Evolutionary conservation across 2,329 filamentous ascomycete species (phyloP).

Genomic region (Scleromitrula shiraiana): DNA sequence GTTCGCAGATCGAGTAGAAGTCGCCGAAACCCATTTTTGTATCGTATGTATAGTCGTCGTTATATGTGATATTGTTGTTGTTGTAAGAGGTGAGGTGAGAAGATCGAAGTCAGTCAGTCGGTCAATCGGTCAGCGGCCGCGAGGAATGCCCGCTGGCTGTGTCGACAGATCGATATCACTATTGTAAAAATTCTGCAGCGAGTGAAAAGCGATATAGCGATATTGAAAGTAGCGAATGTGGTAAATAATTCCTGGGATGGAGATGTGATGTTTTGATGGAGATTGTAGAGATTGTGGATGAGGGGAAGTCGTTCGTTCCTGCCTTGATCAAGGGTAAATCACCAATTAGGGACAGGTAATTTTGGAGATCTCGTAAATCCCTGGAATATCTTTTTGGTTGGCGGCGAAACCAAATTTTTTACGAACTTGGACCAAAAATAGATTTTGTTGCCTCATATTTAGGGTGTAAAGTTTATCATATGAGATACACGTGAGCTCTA

Average conservation of each 20-base stretch:
- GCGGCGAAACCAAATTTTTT: conserved; percentile 8
- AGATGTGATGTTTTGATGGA: conserved; percentile 9
- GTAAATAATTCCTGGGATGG: conserved; percentile 4
- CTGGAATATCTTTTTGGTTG: conserved; percentile 2
- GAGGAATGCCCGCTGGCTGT: conserved; percentile 8
- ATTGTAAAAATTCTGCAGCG: conserved; percentile 13
- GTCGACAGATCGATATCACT: background rate
- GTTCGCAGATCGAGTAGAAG: conserved; percentile 78
- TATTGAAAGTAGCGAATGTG: conserved; percentile 9
- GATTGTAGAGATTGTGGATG: conserved; percentile 8
- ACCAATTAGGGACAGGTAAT: conserved; percentile 7
- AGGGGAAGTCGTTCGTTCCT: conserved; percentile 9
- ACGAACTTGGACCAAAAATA: background rate
- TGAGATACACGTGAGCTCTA: background rate
- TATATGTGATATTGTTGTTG: conserved; percentile 11
- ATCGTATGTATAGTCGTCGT: conserved; percentile 2
- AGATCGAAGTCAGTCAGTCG: no score
- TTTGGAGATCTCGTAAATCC: conserved; percentile 2
- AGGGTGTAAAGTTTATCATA: no score
- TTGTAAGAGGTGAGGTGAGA: conserved; percentile 17
- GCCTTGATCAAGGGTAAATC: background rate
- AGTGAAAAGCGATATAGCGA: conserved; percentile 18
- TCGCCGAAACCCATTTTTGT: conserved; percentile 74
- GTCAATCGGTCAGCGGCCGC: conserved; percentile 1
- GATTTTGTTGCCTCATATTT: no score